These are phyloP conservation scores for Apophysomyces elegans DNA, from an alignment of 371 early-diverging fungal genomes.

Conservation along the genomic window DNA sequence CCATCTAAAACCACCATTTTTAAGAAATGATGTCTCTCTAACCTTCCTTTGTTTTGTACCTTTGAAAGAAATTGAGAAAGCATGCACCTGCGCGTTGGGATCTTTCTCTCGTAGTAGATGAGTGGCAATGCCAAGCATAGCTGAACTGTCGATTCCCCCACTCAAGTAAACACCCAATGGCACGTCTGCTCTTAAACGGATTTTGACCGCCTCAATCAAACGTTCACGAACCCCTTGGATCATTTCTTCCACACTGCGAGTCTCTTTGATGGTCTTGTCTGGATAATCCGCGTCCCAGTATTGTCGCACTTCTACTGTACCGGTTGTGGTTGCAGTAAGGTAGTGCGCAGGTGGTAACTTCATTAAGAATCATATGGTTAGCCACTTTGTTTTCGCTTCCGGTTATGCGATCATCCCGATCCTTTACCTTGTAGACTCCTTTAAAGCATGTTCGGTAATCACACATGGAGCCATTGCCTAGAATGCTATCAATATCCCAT, in stretches of 20 bases:
- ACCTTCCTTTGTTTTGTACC: constrained; percentile 11
- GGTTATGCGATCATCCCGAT: not conserved
- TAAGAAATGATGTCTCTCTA: not conserved
- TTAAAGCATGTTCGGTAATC: constrained; percentile 31
- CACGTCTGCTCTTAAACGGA: constrained; percentile 29
- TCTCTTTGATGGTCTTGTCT: constrained; percentile 23
- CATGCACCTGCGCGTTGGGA: constrained; percentile 23
- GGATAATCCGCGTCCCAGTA: constrained; percentile 37
- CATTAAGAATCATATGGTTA: not conserved
- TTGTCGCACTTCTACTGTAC: constrained; percentile 19
- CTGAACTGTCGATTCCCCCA: constrained; percentile 31
- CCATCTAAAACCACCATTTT: not conserved
- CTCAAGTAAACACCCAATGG: constrained; percentile 30
- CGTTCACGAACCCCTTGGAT: constrained; percentile 30
- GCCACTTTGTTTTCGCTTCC: not conserved
- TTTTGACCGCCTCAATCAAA: constrained; percentile 25
- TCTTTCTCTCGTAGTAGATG: constrained; percentile 23
- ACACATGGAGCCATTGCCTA: constrained; percentile 18
- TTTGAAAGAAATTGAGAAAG: constrained; percentile 26
- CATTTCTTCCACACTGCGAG: constrained; percentile 30
- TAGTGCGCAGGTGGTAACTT: constrained; percentile 31
- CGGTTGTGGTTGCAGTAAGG: constrained; percentile 14
- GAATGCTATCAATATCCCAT: constrained; percentile 29
- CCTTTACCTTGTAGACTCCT: constrained; percentile 28
- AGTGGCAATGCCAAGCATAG: constrained; percentile 24